Percentiles rank a stretch among this genome's conserved stretches.
phyloP scores from a whole-genome alignment of 2,329 filamentous ascomycete genomes.

The Colletotrichum costaricense region DNA sequence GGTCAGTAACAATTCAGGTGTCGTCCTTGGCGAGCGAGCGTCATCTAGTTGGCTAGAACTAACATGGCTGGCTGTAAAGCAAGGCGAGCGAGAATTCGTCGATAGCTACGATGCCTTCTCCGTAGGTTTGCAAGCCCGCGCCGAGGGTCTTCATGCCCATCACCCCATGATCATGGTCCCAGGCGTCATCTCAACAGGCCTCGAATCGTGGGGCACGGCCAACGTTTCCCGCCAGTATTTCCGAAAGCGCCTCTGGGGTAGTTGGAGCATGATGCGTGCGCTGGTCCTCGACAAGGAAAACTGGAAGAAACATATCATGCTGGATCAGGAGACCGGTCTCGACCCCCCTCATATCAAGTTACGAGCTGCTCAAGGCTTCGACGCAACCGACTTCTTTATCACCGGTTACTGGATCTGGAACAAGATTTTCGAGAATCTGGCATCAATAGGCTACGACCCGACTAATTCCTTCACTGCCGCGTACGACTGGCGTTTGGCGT shows the following conservation, averaged over 20 bases:
- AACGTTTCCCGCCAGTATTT: conserved; percentile 91
- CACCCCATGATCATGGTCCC: conserved; percentile 98
- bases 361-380: conserved; percentile 93
- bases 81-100: conserved; percentile 83
- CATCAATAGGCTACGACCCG: conserved; percentile 95
- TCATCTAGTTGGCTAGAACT: conserved; percentile 19
- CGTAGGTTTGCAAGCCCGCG: conserved; percentile 83
- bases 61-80: conserved; percentile 57
- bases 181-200: conserved; percentile 94
- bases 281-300: conserved; percentile 91
- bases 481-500: conserved; percentile 94
- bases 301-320: conserved; percentile 98
- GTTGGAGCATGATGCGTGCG: conserved; percentile 98
- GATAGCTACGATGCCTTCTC: conserved; percentile 95
- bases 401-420: conserved; percentile 98
- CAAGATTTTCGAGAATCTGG: conserved; percentile 97
- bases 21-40: neutral
- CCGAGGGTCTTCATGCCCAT: conserved; percentile 82
- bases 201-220: conserved; percentile 96
- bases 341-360: conserved; percentile 93
- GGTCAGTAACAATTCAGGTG: conserved; percentile 59
- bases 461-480: conserved; percentile 76
- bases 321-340: conserved; percentile 90
- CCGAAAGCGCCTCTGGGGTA: conserved; percentile 93
- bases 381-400: conserved; percentile 96